Conservation (phyloP, 148 eudicot species). For the Chenopodium album region DNA sequence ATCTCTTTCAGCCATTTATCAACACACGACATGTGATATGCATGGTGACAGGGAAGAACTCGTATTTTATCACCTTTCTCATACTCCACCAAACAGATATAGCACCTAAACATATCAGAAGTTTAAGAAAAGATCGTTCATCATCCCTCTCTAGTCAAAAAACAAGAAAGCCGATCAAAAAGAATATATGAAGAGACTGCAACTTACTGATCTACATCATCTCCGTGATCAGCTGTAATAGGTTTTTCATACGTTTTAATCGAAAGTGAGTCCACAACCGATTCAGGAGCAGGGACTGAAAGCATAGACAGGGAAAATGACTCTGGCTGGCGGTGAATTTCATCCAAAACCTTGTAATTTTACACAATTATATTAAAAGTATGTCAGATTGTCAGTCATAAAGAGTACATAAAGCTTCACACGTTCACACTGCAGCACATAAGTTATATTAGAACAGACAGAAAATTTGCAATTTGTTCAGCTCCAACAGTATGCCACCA, state of each 20-base stretch:
- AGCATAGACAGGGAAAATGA: conserved; percentile 64
- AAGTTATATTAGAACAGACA: neutral
- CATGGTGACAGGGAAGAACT: conserved; percentile 78
- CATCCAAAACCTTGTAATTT: conserved; percentile 68
- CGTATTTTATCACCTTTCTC: conserved; percentile 70
- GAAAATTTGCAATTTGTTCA: too few relatives aligned
- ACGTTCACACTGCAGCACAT: neutral
- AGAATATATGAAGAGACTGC: neutral
- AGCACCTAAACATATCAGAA: conserved; percentile 47
- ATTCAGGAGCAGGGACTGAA: conserved; percentile 73
- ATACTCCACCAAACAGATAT: conserved; percentile 76
- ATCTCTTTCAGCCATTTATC: conserved; percentile 94
- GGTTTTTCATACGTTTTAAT: conserved; percentile 45
- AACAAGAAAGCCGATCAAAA: neutral
- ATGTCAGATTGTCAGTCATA: neutral
- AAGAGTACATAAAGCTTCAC: neutral
- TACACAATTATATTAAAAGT: neutral
- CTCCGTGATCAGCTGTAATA: conserved; percentile 37
- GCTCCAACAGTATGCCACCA: too few relatives aligned
- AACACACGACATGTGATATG: conserved; percentile 69
- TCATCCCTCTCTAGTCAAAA: neutral
- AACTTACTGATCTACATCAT: conserved; percentile 67
- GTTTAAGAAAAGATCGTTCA: neutral
- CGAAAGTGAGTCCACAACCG: conserved; percentile 74
- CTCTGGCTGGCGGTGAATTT: conserved; percentile 73